Evolutionary conservation across 176 grass and related monocot species (phyloP).

Genomic region (Cocos nucifera): DNA sequence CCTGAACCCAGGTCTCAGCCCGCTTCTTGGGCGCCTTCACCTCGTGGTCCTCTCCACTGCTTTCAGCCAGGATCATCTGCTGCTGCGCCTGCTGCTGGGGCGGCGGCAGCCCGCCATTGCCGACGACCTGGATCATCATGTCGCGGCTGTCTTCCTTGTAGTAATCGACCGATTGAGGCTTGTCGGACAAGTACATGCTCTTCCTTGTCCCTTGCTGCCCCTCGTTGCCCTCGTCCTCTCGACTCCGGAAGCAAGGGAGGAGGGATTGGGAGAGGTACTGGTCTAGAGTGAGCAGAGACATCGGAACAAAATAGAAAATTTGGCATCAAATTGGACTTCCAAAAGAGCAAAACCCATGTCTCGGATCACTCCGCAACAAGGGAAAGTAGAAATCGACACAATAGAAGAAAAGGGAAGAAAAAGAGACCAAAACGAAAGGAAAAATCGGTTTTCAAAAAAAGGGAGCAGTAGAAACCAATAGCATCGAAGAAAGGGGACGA

Average conservation of each 20-base stretch:
- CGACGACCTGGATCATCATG: too few relatives aligned
- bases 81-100: constrained; percentile 34
- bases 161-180: constrained; percentile 9
- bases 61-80: constrained; percentile 36
- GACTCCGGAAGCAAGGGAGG: constrained; percentile 10
- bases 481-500: too few relatives aligned
- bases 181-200: constrained; percentile 26
- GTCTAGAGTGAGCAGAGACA: constrained; percentile 44
- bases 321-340: too few relatives aligned
- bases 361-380: too few relatives aligned
- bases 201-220: not conserved
- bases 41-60: constrained; percentile 60
- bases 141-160: not conserved
- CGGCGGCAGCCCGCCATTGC: constrained; percentile 24
- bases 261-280: constrained; percentile 13
- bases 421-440: too few relatives aligned
- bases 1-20: constrained; percentile 92
- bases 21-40: constrained; percentile 78
- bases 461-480: too few relatives aligned
- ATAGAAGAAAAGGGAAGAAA: too few relatives aligned
- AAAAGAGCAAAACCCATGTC: constrained; percentile 10
- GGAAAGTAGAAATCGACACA: too few relatives aligned
- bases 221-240: not conserved
- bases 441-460: too few relatives aligned
- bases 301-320: not conserved